Evolutionary conservation across 768 basidiomycete genomes (phyloP).

Genomic region (Leucocoprinus leucothites): DNA sequence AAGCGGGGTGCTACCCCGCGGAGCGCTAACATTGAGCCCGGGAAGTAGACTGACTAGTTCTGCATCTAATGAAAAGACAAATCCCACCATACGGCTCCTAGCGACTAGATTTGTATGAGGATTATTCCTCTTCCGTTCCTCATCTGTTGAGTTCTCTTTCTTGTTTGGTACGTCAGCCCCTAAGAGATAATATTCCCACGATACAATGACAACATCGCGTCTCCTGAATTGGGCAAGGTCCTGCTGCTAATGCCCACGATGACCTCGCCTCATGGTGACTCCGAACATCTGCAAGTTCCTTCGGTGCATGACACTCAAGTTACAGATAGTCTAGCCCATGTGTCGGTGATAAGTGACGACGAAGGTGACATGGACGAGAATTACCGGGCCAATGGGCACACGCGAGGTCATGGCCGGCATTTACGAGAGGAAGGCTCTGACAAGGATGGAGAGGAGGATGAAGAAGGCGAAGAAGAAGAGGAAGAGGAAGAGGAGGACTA

Average conservation of each 20-base stretch:
- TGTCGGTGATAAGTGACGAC: constrained; percentile 9
- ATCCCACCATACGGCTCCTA: no score
- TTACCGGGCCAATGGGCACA: background rate
- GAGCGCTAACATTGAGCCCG: no score
- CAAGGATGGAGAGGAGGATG: constrained; percentile 18
- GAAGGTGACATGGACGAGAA: constrained; percentile 8
- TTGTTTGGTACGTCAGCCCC: no score
- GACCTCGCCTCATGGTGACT: constrained; percentile 9
- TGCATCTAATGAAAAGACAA: no score
- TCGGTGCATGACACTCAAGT: background rate
- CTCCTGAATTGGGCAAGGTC: background rate
- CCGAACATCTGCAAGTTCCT: background rate
- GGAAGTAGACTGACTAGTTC: no score
- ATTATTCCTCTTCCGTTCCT: no score
- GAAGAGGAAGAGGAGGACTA: constrained; percentile 23
- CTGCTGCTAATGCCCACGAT: background rate
- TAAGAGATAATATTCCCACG: constrained; percentile 1
- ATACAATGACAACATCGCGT: constrained; percentile 1
- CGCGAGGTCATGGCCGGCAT: background rate
- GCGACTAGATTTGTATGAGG: no score
- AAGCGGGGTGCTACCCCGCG: no score
- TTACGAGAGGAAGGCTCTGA: background rate
- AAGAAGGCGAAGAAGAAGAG: constrained; percentile 23
- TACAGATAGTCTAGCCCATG: constrained; percentile 16
- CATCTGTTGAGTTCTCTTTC: no score